These are phyloP conservation scores for Podochytrium sp. DNA, from an alignment of 192 early-diverging fungal genomes.

Conservation along the genomic window DNA sequence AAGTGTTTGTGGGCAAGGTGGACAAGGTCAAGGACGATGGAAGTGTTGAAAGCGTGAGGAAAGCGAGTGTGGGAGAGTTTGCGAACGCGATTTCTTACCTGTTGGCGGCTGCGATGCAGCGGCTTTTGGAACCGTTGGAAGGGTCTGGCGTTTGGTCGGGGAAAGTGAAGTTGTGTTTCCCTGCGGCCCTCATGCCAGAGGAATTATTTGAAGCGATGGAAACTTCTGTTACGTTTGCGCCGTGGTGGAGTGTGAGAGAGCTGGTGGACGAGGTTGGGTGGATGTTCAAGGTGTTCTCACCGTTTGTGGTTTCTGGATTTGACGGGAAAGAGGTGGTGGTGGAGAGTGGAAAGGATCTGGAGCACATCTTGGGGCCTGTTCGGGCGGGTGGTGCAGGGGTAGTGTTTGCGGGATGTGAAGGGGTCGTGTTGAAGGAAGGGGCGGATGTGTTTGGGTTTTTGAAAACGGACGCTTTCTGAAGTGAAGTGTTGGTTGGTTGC, in stretches of 20 bases:
- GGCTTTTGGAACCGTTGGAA: neutral
- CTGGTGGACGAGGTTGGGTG: slow-evolving; percentile 12
- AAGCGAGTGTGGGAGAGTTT: neutral
- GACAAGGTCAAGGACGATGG: neutral
- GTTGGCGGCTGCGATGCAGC: neutral
- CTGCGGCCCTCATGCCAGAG: slow-evolving; percentile 14
- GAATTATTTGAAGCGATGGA: slow-evolving; percentile 15
- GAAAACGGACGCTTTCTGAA: slow-evolving; percentile 32
- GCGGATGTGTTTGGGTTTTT: slow-evolving; percentile 23
- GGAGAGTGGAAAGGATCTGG: slow-evolving; percentile 8
- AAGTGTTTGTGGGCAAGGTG: slow-evolving; percentile 20
- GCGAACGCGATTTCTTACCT: neutral
- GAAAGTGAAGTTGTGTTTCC: slow-evolving; percentile 13
- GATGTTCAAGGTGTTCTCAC: slow-evolving; percentile 36
- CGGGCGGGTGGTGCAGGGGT: neutral
- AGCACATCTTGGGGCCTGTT: slow-evolving; percentile 2
- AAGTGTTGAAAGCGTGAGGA: neutral
- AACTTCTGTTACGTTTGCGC: neutral
- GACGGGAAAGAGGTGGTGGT: neutral
- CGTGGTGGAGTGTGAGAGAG: neutral
- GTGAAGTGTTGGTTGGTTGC: neutral
- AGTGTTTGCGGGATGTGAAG: slow-evolving; percentile 18
- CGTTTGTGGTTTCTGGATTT: slow-evolving; percentile 1
- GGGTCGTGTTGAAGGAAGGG: slow-evolving; percentile 10
- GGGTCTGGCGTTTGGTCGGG: neutral